A percentile compares a stretch with the other conserved stretches of the same genome.
Conservation (phyloP, 257 asterid species). For the Capsicum baccatum region DNA sequence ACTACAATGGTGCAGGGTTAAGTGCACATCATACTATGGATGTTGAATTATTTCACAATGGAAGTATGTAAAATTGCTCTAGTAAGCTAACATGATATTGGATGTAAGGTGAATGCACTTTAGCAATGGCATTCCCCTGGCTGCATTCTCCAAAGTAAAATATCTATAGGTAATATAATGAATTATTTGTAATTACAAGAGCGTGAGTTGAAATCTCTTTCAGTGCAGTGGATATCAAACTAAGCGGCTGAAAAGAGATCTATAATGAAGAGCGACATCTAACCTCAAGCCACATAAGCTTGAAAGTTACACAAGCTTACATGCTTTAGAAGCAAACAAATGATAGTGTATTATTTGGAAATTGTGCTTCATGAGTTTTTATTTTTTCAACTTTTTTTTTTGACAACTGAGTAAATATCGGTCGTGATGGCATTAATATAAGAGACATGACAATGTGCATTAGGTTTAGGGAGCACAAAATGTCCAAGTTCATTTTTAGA, state of each 20-base stretch:
- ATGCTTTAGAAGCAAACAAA: conserved; percentile 1
- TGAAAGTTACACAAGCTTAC: conserved; percentile 8
- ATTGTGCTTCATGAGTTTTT: background rate
- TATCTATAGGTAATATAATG: background rate
- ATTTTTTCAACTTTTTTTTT: background rate
- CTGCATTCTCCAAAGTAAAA: background rate
- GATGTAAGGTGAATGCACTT: conserved; percentile 12
- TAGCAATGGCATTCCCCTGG: background rate
- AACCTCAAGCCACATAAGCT: background rate
- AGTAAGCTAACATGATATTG: background rate
- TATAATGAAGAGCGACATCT: background rate
- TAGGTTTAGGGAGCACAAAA: background rate
- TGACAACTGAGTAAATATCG: background rate
- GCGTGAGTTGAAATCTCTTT: background rate
- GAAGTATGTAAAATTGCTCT: conserved; percentile 11
- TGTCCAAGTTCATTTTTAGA: background rate
- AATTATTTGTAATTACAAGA: background rate
- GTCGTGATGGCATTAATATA: background rate
- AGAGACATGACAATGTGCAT: background rate
- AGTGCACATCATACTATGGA: background rate
- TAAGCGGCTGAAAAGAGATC: background rate
- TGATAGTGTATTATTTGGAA: conserved; percentile 3
- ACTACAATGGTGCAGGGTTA: conserved; percentile 7
- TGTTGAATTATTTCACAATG: background rate
- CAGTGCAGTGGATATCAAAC: background rate